Evolutionary conservation across 2,329 filamentous ascomycete species (phyloP).

Genomic region (Elsinoe perseae): DNA sequence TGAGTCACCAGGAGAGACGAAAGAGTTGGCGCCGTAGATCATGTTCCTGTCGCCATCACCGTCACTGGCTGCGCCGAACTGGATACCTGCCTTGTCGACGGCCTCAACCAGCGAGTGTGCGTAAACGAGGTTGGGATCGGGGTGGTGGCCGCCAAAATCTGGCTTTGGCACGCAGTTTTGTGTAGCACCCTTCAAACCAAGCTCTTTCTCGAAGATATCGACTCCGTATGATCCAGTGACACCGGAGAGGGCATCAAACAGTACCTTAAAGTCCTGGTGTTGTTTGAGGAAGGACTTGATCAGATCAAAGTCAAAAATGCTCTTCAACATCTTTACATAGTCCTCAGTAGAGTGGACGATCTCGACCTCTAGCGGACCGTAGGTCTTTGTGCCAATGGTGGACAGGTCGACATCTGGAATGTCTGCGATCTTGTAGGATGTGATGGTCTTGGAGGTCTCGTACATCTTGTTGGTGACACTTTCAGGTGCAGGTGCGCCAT

Average conservation of each 20-base stretch:
- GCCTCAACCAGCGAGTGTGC: conserved; percentile 89
- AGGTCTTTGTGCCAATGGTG: conserved; percentile 73
- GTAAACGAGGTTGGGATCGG: conserved; percentile 95
- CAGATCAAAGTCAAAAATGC: conserved; percentile 94
- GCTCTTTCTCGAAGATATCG: conserved; percentile 89
- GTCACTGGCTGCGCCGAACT: conserved; percentile 93
- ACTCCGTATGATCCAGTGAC: conserved; percentile 93
- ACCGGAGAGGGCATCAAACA: conserved; percentile 90
- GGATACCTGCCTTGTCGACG: conserved; percentile 83
- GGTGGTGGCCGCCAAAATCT: conserved; percentile 95
- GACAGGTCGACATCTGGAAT: conserved; percentile 80
- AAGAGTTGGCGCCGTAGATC: conserved; percentile 96
- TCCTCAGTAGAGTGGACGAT: conserved; percentile 88
- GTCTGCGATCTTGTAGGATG: conserved; percentile 83
- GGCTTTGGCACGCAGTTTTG: conserved; percentile 90
- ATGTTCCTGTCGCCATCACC: conserved; percentile 99
- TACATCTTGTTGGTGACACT: conserved; percentile 97
- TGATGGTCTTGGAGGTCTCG: conserved; percentile 80
- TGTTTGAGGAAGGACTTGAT: conserved; percentile 88
- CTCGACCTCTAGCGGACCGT: conserved; percentile 85
- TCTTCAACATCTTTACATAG: conserved; percentile 92
- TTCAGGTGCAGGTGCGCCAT: conserved; percentile 92
- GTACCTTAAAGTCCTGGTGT: conserved; percentile 88
- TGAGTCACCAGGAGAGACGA: conserved; percentile 89
- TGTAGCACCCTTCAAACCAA: conserved; percentile 71